Evolutionary conservation across 805 yeast genomes (phyloP), one percentile per base, ranked within the genome.

Genomic region (Candida sonorensis): DNA sequence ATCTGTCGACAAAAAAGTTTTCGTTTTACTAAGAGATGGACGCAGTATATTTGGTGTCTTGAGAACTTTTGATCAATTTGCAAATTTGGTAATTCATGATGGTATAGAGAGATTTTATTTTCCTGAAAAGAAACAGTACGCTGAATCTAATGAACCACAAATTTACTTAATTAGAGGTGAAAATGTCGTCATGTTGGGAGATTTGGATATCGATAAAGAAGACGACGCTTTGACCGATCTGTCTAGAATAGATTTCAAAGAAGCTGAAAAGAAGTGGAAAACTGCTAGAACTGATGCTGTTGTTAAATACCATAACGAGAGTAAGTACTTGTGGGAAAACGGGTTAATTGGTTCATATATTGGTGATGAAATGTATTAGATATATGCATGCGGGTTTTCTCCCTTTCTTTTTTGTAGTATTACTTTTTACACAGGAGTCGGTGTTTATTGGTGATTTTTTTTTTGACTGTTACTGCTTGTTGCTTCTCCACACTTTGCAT

Each of bases 31-130:
- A 43, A 78, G 95, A 51, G 97, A 90, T 57, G 97, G 97, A 23
- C 72, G 90, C 44, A 77, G 79, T 42, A 62, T 90, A 20, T 79
- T 84, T 52, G 98, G 98, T 12, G 82, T 88, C 16, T 66, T 92
- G 44, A 73, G 98, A 57, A 86, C 97, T 2, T 92, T 90, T 58
- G 98, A 92, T 62, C 97, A 90, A 59, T 92, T 80, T 56, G 88
- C 94, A 38, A 90, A 90, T 60, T 67, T 92, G 50, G 95, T 92
- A 24, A 66, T 92, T 41, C 97, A 92, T 59, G 95, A 88, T 54
- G 77, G 95, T 12, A 65, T 77, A 29, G 97, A 92, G 57, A 74
- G 96, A 57, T 75, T 87, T 46, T 83, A 83, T 53, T 64, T 81
- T 42, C 54, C 67, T 12, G 74, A 67, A 11, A 46, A 41, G 8